These are phyloP conservation scores for Ogataea angusta DNA, from an alignment of 805 yeast species.

Conservation along the genomic window DNA sequence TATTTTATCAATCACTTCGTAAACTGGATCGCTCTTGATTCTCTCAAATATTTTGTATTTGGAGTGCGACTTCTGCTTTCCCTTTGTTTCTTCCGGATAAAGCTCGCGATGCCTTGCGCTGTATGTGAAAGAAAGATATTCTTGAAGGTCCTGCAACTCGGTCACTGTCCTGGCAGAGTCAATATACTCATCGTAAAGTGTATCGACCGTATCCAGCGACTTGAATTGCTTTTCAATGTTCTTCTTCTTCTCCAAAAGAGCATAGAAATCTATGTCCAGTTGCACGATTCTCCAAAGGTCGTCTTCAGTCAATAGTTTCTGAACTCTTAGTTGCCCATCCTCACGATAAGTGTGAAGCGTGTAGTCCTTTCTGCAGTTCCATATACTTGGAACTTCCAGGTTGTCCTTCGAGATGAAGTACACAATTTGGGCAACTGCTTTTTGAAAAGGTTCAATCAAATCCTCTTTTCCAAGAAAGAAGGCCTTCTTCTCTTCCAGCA, in stretches of 20 bases:
- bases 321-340: conserved; percentile 43
- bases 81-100: conserved; percentile 18
- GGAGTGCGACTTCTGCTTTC: conserved; percentile 48
- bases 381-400: conserved; percentile 90
- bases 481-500: conserved; percentile 54
- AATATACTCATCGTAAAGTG: conserved; percentile 53
- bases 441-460: conserved; percentile 51
- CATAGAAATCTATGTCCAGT: conserved; percentile 84
- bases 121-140: conserved; percentile 72
- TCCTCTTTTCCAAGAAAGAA: conserved; percentile 35
- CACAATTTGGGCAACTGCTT: conserved; percentile 67
- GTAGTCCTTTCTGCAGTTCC: conserved; percentile 93
- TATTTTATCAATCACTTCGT: conserved; percentile 61
- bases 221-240: conserved; percentile 52
- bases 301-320: conserved; percentile 64
- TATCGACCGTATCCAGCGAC: conserved; percentile 55
- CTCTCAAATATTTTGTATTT: conserved; percentile 64
- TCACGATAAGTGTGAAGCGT: conserved; percentile 51
- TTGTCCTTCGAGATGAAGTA: conserved; percentile 72
- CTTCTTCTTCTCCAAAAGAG: conserved; percentile 70
- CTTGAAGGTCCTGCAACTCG: conserved; percentile 83
- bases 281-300: conserved; percentile 91
- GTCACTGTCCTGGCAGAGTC: conserved; percentile 59
- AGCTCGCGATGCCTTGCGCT: conserved; percentile 54
- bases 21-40: conserved; percentile 60